These are phyloP conservation scores for Metschnikowia borealis DNA, from an alignment of 805 yeast species.

Conservation along the genomic window DNA sequence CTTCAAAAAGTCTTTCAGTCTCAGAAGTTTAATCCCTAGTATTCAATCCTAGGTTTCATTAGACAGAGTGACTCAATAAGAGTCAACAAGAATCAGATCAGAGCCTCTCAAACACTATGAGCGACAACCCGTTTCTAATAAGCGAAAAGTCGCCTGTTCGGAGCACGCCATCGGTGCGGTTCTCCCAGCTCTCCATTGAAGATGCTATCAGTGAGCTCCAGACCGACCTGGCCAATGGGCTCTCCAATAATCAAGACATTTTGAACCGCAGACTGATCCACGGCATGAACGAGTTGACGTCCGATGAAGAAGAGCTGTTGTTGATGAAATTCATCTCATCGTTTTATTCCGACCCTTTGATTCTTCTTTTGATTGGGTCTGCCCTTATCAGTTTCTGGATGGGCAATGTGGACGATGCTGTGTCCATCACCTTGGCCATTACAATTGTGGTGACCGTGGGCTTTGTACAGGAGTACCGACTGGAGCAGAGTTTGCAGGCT, in stretches of 20 bases:
- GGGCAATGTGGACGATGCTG: slow-evolving; percentile 96
- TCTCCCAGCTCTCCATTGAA: slow-evolving; percentile 56
- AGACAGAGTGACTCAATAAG: too few species aligned
- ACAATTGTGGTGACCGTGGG: slow-evolving; percentile 94
- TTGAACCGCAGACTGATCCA: slow-evolving; percentile 64
- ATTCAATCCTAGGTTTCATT: too few species aligned
- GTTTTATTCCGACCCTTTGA: slow-evolving; percentile 88
- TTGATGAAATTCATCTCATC: slow-evolving; percentile 69
- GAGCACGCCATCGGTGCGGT: slow-evolving; percentile 59
- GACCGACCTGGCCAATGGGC: slow-evolving; percentile 59
- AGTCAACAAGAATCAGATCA: neutral
- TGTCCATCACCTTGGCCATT: slow-evolving; percentile 90
- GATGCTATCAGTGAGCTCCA: slow-evolving; percentile 60
- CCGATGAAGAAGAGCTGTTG: slow-evolving; percentile 75
- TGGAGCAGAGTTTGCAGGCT: slow-evolving; percentile 92
- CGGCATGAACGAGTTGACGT: slow-evolving; percentile 75
- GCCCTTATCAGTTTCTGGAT: slow-evolving; percentile 81
- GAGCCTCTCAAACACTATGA: neutral
- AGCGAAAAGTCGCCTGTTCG: slow-evolving; percentile 17
- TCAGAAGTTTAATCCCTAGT: too few species aligned
- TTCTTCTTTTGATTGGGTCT: slow-evolving; percentile 81
- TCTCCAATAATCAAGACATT: slow-evolving; percentile 67
- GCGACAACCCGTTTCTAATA: slow-evolving; percentile 36
- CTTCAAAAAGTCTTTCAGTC: too few species aligned
- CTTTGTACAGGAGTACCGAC: slow-evolving; percentile 93